phyloP scores from a whole-genome alignment of 768 basidiomycete species.

The Mycena indigotica region DNA sequence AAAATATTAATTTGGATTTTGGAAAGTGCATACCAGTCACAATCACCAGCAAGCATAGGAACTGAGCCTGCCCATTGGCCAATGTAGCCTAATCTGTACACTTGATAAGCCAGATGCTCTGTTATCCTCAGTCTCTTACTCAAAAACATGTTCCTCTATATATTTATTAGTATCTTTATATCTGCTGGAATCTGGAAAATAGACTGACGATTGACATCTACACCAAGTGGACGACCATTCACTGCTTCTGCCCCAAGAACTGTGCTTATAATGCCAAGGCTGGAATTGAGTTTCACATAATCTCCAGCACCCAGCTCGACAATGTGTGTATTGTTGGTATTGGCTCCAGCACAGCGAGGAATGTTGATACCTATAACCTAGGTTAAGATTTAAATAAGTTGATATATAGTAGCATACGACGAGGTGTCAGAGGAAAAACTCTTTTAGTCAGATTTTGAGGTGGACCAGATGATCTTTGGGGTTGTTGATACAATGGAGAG shows the following conservation, averaged over 20 bases:
- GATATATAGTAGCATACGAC: neutral
- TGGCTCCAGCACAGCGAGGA: neutral
- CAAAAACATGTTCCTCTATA: constrained; percentile 19
- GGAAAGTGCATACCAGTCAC: constrained; percentile 5
- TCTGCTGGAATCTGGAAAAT: neutral
- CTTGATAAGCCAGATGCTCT: too few species aligned
- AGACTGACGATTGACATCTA: neutral
- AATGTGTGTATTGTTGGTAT: neutral
- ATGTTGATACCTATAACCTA: neutral
- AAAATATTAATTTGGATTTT: neutral
- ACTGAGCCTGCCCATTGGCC: neutral
- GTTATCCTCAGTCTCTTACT: constrained; percentile 1
- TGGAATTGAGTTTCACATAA: neutral
- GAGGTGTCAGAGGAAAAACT: neutral
- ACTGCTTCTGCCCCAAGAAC: neutral
- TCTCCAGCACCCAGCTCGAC: neutral
- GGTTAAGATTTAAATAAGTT: neutral
- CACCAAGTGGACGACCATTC: neutral
- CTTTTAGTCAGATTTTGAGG: neutral
- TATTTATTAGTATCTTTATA: neutral
- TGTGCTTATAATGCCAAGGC: neutral
- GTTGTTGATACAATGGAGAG: too few species aligned
- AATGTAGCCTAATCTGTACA: constrained; percentile 13
- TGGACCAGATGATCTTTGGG: too few species aligned
- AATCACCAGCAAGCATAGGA: neutral